Conservation (phyloP, 2,329 filamentous ascomycete species). For the Aplosporella prunicola region DNA sequence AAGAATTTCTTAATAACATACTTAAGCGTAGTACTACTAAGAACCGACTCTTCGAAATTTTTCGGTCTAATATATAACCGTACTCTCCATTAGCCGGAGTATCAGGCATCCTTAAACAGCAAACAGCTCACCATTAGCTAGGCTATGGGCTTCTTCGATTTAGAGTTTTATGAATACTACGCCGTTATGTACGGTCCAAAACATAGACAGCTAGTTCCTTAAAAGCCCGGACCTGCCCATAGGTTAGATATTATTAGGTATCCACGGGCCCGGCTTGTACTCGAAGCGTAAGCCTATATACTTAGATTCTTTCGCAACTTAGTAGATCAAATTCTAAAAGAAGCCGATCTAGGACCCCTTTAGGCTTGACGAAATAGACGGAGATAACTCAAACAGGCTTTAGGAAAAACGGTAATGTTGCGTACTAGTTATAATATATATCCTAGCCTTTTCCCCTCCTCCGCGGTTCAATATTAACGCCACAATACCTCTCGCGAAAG, state of each 20-base stretch:
- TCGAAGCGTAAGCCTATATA: constrained; percentile 16
- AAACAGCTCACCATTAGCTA: not conserved
- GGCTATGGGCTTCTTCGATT: constrained; percentile 7
- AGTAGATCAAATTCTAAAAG: constrained; percentile 11
- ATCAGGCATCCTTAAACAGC: constrained; percentile 11
- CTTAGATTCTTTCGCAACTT: constrained; percentile 12
- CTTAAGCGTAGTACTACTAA: constrained; percentile 8
- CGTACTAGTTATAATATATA: constrained; percentile 11
- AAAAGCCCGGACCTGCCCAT: constrained; percentile 13
- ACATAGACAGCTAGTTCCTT: constrained; percentile 14
- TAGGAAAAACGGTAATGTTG: constrained; percentile 9
- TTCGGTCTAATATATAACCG: constrained; percentile 11
- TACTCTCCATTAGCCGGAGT: not conserved
- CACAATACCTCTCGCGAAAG: not conserved
- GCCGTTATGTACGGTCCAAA: constrained; percentile 12
- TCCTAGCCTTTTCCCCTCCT: not conserved
- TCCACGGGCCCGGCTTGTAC: constrained; percentile 14
- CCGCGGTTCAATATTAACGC: not conserved
- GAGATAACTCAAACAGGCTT: constrained; percentile 4
- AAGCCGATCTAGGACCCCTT: not conserved
- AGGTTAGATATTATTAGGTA: constrained; percentile 16
- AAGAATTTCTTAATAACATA: constrained; percentile 5
- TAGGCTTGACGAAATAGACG: constrained; percentile 7
- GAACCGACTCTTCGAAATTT: constrained; percentile 3
- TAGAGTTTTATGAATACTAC: constrained; percentile 4